Conservation (phyloP, 805 yeast species). For the Isabelozyma rhagii region DNA sequence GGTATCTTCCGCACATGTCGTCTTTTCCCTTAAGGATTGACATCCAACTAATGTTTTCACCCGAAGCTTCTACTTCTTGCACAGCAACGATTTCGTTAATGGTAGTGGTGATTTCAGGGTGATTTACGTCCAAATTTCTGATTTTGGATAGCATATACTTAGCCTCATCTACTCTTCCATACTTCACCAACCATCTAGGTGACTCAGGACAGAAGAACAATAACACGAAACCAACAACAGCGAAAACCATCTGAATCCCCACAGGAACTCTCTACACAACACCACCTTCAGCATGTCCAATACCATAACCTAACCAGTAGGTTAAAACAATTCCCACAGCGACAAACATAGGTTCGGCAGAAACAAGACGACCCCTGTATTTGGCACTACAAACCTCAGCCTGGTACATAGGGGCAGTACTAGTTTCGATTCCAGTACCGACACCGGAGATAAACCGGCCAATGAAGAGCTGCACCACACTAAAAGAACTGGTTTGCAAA, state of each 20-base stretch:
- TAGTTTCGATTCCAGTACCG: conserved; percentile 69
- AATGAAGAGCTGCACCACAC: conserved; percentile 60
- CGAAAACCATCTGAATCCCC: conserved; percentile 60
- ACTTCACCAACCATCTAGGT: conserved; percentile 31
- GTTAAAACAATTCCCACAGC: conserved; percentile 33
- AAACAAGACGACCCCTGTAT: conserved; percentile 59
- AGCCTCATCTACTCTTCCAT: conserved; percentile 28
- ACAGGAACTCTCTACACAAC: conserved; percentile 71
- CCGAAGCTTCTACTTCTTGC: conserved; percentile 35
- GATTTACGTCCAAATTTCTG: conserved; percentile 29
- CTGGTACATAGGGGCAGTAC: conserved; percentile 73
- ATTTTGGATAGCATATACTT: conserved; percentile 42
- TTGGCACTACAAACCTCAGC: conserved; percentile 64
- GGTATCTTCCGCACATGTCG: too few species aligned
- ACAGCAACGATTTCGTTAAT: conserved; percentile 31
- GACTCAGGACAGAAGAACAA: conserved; percentile 30
- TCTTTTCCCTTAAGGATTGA: too few species aligned
- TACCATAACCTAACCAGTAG: conserved; percentile 68
- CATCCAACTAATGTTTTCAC: conserved; percentile 7
- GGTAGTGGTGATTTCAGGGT: neutral
- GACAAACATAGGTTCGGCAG: conserved; percentile 53
- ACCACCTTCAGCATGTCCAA: conserved; percentile 50
- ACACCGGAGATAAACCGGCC: conserved; percentile 67
- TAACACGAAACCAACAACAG: conserved; percentile 30
- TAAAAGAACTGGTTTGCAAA: conserved; percentile 47